phyloP scores from a whole-genome alignment of 2,329 filamentous ascomycete species.

The Hyphodiscus sp. region DNA sequence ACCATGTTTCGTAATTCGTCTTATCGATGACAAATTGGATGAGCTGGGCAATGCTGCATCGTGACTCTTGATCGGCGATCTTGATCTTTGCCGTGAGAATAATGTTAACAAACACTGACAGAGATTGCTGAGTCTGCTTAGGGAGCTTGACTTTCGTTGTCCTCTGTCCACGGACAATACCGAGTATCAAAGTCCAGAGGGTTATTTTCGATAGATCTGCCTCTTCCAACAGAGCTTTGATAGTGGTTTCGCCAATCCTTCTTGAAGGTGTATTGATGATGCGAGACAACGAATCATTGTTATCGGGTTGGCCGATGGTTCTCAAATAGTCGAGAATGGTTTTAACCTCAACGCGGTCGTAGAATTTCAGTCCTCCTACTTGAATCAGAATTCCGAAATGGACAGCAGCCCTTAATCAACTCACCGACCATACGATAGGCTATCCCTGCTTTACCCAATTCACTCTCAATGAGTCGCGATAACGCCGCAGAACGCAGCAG shows the following conservation, averaged over 20 bases:
- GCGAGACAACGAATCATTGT: slow-evolving; percentile 77
- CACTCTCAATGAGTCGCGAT: slow-evolving; percentile 79
- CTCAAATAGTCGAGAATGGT: slow-evolving; percentile 81
- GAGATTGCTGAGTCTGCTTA: slow-evolving; percentile 47
- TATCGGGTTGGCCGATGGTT: slow-evolving; percentile 75
- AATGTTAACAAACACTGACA: slow-evolving; percentile 52
- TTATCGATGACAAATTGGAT: slow-evolving; percentile 54
- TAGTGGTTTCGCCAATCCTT: slow-evolving; percentile 72
- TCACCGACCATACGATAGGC: slow-evolving; percentile 84
- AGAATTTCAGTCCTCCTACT: slow-evolving; percentile 71
- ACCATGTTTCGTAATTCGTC: slow-evolving; percentile 66
- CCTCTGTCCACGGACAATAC: slow-evolving; percentile 44
- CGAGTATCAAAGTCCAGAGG: slow-evolving; percentile 70
- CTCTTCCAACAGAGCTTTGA: slow-evolving; percentile 68
- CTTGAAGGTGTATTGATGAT: slow-evolving; percentile 81
- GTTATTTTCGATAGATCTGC: slow-evolving; percentile 63
- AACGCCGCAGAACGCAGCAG: slow-evolving; percentile 78
- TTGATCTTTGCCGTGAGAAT: slow-evolving; percentile 52
- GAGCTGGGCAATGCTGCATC: slow-evolving; percentile 27
- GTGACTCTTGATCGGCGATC: slow-evolving; percentile 31
- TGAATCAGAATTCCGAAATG: slow-evolving; percentile 3
- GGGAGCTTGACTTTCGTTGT: slow-evolving; percentile 48
- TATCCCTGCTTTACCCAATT: slow-evolving; percentile 72
- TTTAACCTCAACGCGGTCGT: slow-evolving; percentile 85
- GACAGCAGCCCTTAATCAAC: slow-evolving; percentile 14